Conservation (phyloP, 2,329 filamentous ascomycete genomes). For the Colletotrichum kahawae region DNA sequence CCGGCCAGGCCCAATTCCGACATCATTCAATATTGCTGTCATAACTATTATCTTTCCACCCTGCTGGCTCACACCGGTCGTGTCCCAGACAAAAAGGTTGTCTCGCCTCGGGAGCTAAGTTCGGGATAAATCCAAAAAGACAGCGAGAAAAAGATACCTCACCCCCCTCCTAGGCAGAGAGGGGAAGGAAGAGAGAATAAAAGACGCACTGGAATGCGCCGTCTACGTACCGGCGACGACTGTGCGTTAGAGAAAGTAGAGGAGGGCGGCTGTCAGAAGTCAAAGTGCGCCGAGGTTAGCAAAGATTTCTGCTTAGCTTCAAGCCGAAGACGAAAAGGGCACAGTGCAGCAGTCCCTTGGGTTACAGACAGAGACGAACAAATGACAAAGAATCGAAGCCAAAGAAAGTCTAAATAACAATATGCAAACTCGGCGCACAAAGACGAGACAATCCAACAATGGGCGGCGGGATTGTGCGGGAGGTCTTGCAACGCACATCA, state of each 20-base stretch:
- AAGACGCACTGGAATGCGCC: background rate
- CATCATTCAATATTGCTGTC: constrained; percentile 7
- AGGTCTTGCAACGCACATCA: background rate
- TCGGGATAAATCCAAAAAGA: background rate
- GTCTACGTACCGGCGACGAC: constrained; percentile 8
- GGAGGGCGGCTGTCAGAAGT: constrained; percentile 21
- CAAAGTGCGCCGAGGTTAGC: constrained; percentile 12
- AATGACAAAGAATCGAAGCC: background rate
- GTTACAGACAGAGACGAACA: background rate
- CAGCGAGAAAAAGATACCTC: background rate
- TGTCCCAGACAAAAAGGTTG: constrained; percentile 21
- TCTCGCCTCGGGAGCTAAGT: constrained; percentile 20
- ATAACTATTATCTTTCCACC: constrained; percentile 8
- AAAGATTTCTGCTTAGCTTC: background rate
- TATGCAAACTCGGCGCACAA: background rate
- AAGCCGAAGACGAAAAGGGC: background rate
- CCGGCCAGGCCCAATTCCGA: background rate
- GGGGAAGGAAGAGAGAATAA: background rate
- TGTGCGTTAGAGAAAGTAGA: constrained; percentile 4
- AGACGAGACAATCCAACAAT: background rate
- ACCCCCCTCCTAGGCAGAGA: background rate
- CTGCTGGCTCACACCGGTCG: constrained; percentile 11
- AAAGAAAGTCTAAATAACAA: background rate
- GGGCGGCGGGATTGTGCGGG: background rate
- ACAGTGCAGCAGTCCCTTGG: background rate